Conservation (phyloP, 805 yeast genomes). For the Candida stauntonica region DNA sequence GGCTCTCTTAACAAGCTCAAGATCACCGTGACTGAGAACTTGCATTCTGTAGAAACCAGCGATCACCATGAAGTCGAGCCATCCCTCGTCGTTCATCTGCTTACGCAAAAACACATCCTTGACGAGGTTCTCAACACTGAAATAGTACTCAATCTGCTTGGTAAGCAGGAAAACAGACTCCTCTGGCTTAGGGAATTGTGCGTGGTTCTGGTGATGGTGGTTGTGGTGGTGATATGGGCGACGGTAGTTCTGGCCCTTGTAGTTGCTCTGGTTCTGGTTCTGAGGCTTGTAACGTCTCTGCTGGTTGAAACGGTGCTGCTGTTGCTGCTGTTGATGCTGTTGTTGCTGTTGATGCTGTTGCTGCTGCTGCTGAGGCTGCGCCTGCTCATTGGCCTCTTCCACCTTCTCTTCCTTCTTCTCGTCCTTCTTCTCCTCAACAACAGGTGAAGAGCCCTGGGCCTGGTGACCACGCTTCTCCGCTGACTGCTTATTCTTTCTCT, state of each 20-base stretch:
- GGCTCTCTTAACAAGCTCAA: conserved; percentile 49
- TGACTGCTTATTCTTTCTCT: conserved; percentile 25
- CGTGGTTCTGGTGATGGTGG: conserved; percentile 11
- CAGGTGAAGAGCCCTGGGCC: conserved; percentile 1
- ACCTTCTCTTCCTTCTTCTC: conserved; percentile 2
- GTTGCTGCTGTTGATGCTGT: conserved; percentile 7
- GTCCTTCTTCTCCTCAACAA: conserved; percentile 2
- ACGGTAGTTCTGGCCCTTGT: conserved; percentile 5
- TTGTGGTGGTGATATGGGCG: conserved; percentile 8
- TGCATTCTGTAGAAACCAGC: conserved; percentile 74
- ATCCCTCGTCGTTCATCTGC: conserved; percentile 76
- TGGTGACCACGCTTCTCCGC: conserved; percentile 12
- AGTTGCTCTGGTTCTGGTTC: conserved; percentile 9
- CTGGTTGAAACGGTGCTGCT: conserved; percentile 1
- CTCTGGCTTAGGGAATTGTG: conserved; percentile 4
- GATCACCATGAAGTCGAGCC: conserved; percentile 57
- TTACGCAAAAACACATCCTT: conserved; percentile 80
- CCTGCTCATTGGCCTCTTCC: background rate
- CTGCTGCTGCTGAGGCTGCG: conserved; percentile 1
- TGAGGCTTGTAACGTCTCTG: conserved; percentile 2
- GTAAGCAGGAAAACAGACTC: conserved; percentile 23
- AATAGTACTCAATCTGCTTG: conserved; percentile 84
- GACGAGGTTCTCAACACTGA: conserved; percentile 79
- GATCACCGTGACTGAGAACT: conserved; percentile 55
- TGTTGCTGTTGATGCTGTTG: conserved; percentile 2